Evolutionary conservation across 1,284 basidiomycete species (phyloP).

Genomic region (Ustilago trichophora): DNA sequence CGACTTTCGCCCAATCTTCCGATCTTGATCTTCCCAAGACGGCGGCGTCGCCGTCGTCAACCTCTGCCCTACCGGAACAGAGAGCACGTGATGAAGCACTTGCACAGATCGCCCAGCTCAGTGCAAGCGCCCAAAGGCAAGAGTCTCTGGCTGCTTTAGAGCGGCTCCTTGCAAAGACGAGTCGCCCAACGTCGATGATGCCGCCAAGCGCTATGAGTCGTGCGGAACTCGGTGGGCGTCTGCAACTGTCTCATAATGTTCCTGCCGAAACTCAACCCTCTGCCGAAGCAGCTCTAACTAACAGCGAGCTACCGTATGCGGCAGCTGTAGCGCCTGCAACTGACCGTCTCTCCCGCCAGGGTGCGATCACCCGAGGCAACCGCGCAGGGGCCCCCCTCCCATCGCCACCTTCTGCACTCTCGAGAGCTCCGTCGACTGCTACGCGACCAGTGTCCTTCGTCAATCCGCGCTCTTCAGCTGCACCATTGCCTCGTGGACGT

Average conservation of each 20-base stretch:
- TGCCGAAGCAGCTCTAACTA: too few species aligned
- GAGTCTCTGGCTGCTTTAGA: conserved; percentile 48
- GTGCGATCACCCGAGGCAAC: conserved; percentile 26
- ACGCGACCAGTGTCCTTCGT: conserved; percentile 45
- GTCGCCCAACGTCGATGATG: conserved; percentile 25
- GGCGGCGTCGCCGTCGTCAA: not conserved
- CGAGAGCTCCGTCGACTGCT: conserved; percentile 14
- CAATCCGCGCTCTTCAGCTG: conserved; percentile 47
- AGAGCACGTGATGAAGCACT: conserved; percentile 38
- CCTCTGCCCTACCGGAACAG: conserved; percentile 25
- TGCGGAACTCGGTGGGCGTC: conserved; percentile 17
- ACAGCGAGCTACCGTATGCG: not conserved
- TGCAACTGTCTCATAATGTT: conserved; percentile 1
- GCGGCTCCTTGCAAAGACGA: conserved; percentile 35
- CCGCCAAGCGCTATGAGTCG: conserved; percentile 13
- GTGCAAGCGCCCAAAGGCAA: conserved; percentile 15
- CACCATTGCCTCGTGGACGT: conserved; percentile 48
- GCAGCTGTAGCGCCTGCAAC: not conserved
- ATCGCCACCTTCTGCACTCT: conserved; percentile 9
- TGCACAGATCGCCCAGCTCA: conserved; percentile 46
- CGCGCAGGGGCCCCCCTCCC: conserved; percentile 7
- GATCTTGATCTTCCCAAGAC: not conserved
- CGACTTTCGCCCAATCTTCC: not conserved
- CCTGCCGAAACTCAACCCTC: not conserved
- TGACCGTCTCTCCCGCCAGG: conserved; percentile 27